phyloP scores from a whole-genome alignment of 1,139 yeast genomes.

The Magnusiomyces tetraspermus region DNA sequence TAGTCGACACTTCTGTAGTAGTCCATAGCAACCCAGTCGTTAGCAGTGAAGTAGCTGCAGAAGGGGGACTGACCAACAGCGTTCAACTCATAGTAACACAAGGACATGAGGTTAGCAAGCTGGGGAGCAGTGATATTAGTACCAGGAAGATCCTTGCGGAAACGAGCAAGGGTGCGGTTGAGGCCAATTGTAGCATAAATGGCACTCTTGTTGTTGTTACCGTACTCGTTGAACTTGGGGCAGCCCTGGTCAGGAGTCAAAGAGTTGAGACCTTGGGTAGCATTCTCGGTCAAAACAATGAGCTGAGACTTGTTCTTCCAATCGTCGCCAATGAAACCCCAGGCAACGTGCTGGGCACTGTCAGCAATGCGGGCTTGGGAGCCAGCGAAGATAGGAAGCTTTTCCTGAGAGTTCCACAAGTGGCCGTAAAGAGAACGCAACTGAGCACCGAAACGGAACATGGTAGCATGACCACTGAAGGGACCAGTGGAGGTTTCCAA shows the following conservation, averaged over 20 bases:
- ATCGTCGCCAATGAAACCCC: constrained; percentile 34
- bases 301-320: constrained; percentile 28
- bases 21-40: constrained; percentile 43
- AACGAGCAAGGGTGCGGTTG: constrained; percentile 33
- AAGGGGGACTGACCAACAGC: constrained; percentile 46
- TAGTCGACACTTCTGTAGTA: constrained; percentile 40
- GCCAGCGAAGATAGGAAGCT: constrained; percentile 33
- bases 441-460: constrained; percentile 27
- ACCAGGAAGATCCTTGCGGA: constrained; percentile 37
- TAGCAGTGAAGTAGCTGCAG: constrained; percentile 45
- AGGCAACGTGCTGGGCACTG: constrained; percentile 35
- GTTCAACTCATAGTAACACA: constrained; percentile 52
- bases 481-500: constrained; percentile 30
- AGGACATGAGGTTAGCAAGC: constrained; percentile 37
- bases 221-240: constrained; percentile 11
- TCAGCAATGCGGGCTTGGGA: constrained; percentile 35
- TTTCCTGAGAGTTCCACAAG: constrained; percentile 30
- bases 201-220: not conserved
- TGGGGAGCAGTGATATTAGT: constrained; percentile 38
- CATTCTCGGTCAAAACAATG: constrained; percentile 33
- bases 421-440: constrained; percentile 32
- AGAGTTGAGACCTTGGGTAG: constrained; percentile 35
- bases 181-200: constrained; percentile 22
- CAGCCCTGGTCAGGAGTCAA: constrained; percentile 30
- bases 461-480: constrained; percentile 30